Percentiles rank a stretch among this genome's conserved stretches.
These are phyloP conservation scores for Tricholoma matsutake DNA, from an alignment of 768 basidiomycete genomes.

Conservation along the genomic window DNA sequence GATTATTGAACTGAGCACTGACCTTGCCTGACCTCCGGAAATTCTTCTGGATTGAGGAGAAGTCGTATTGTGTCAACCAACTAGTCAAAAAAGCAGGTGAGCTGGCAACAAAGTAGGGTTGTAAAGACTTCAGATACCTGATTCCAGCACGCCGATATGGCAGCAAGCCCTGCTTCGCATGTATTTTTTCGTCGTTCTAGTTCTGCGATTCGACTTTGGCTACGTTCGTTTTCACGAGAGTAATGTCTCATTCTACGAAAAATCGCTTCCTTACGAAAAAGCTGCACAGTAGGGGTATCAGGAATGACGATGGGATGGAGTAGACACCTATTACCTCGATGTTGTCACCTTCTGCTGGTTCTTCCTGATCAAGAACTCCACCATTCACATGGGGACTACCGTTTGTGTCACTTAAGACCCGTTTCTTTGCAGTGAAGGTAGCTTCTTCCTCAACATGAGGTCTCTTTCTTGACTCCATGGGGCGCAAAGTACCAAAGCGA, in stretches of 20 bases:
- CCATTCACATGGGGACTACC: constrained; percentile 58
- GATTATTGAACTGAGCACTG: constrained; percentile 28
- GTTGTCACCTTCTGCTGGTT: constrained; percentile 50
- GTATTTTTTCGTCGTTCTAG: constrained; percentile 63
- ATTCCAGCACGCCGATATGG: constrained; percentile 77
- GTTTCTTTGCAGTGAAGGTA: constrained; percentile 50
- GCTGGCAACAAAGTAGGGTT: constrained; percentile 3
- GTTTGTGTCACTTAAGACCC: constrained; percentile 45
- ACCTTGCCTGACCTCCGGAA: constrained; percentile 38
- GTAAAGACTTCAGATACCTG: constrained; percentile 45
- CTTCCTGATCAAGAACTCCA: constrained; percentile 43
- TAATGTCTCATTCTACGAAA: constrained; percentile 84
- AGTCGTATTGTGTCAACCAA: constrained; percentile 64
- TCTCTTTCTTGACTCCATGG: constrained; percentile 63
- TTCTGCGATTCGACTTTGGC: constrained; percentile 55
- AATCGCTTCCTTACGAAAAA: constrained; percentile 85
- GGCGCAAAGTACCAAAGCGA: constrained; percentile 10
- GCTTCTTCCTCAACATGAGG: constrained; percentile 52
- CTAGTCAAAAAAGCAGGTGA: constrained; percentile 29
- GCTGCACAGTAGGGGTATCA: constrained; percentile 37
- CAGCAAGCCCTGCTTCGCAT: constrained; percentile 69
- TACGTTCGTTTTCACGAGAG: constrained; percentile 68
- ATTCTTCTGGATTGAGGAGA: constrained; percentile 50
- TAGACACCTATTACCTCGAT: constrained; percentile 53
- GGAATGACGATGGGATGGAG: constrained; percentile 12